Conservation (phyloP, 306 rosid species). For the Prunus davidiana region DNA sequence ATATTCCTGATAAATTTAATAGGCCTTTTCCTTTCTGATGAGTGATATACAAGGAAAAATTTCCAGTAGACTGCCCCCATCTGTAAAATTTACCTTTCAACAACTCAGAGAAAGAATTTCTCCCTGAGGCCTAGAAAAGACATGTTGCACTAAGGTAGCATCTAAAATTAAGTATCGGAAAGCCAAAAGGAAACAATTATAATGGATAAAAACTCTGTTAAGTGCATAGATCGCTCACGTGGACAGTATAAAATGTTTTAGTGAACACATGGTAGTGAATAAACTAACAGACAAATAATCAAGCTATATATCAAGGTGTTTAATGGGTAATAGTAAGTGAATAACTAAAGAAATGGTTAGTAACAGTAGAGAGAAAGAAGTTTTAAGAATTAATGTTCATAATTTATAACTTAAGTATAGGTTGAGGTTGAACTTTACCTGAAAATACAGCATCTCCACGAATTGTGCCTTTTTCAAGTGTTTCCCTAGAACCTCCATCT, state of each 20-base stretch:
- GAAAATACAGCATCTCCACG: conserved; percentile 74
- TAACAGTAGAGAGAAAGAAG: neutral
- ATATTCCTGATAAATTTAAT: no score
- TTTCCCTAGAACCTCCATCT: conserved; percentile 87
- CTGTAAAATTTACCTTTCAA: neutral
- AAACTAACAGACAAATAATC: neutral
- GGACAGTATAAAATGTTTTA: neutral
- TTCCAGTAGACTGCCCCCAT: neutral
- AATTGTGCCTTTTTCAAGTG: conserved; percentile 84
- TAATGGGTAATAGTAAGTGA: neutral
- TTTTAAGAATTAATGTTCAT: neutral
- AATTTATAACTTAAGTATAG: neutral
- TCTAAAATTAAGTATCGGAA: neutral
- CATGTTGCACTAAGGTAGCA: neutral
- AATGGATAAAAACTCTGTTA: neutral
- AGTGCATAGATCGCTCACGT: no score
- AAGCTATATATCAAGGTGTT: neutral
- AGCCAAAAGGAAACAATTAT: neutral
- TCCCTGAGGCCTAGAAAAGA: neutral
- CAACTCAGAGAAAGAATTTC: neutral
- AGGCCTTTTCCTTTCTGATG: neutral
- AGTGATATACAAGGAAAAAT: no score
- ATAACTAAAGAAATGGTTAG: neutral
- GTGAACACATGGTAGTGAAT: neutral
- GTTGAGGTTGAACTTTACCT: conserved; percentile 42